Conservation (phyloP, 495 filamentous ascomycete genomes). For the Xylaria sp. region DNA sequence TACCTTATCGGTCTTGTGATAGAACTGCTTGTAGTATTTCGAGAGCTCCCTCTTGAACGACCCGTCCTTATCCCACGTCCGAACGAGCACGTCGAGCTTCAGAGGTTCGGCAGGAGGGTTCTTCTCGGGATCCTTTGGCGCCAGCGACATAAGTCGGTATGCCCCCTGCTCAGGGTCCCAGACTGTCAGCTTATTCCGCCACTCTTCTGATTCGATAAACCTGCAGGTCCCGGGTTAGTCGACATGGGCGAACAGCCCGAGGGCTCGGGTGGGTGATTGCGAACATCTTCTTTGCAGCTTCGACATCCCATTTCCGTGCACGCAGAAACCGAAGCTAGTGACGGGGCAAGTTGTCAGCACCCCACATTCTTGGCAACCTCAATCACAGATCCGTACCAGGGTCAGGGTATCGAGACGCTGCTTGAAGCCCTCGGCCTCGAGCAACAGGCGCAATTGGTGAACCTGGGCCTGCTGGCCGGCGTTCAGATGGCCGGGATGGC, state of each 20-base stretch:
- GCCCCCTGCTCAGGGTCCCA: conserved; percentile 19
- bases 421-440: conserved; percentile 84
- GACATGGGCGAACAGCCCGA: not conserved
- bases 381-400: conserved; percentile 60
- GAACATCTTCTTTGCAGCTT: conserved; percentile 84
- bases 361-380: conserved; percentile 4
- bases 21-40: conserved; percentile 97
- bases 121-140: conserved; percentile 36
- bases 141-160: conserved; percentile 25
- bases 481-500: conserved; percentile 90
- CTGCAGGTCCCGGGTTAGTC: conserved; percentile 52
- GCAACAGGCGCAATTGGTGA: conserved; percentile 77
- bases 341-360: not conserved
- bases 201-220: conserved; percentile 91
- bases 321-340: conserved; percentile 85
- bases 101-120: conserved; percentile 36
- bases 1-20: conserved; percentile 99
- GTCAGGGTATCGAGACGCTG: conserved; percentile 90
- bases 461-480: conserved; percentile 90
- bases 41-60: conserved; percentile 86
- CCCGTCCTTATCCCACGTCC: conserved; percentile 76
- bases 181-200: conserved; percentile 72
- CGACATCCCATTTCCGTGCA: conserved; percentile 93
- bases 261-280: conserved; percentile 34
- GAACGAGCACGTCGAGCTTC: conserved; percentile 82